Conservation (phyloP, 2,329 filamentous ascomycete genomes). For the Didymosphaeria variabile region DNA sequence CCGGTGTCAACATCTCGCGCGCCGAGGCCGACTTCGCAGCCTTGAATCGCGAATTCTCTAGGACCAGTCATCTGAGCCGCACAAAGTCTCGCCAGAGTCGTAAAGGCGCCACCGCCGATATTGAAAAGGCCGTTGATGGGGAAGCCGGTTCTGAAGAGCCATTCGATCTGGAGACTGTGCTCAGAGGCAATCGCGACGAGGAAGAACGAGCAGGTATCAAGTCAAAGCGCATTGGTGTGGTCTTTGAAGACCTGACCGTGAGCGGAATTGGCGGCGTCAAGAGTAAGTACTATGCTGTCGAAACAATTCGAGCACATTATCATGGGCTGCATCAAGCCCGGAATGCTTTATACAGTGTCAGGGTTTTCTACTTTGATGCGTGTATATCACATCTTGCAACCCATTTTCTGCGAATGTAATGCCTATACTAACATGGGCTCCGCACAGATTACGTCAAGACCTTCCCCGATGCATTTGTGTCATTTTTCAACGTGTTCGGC, state of each 20-base stretch:
- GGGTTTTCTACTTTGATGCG: slow-evolving; percentile 2
- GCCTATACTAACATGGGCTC: slow-evolving; percentile 21
- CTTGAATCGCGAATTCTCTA: slow-evolving; percentile 61
- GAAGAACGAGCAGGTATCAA: slow-evolving; percentile 81
- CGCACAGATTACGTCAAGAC: slow-evolving; percentile 56
- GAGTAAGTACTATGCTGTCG: slow-evolving; percentile 65
- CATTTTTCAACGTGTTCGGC: slow-evolving; percentile 78
- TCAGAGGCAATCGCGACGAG: slow-evolving; percentile 75
- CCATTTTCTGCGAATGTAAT: slow-evolving; percentile 22
- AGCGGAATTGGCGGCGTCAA: slow-evolving; percentile 77
- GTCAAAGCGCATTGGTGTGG: slow-evolving; percentile 75
- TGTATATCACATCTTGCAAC: slow-evolving; percentile 23
- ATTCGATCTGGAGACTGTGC: slow-evolving; percentile 79
- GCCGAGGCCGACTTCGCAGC: slow-evolving; percentile 77
- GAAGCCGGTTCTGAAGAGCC: slow-evolving; percentile 53
- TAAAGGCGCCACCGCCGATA: slow-evolving; percentile 54
- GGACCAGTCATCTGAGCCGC: slow-evolving; percentile 51
- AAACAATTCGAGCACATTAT: neutral
- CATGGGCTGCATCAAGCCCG: neutral
- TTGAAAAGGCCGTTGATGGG: slow-evolving; percentile 63
- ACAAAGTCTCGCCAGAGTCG: slow-evolving; percentile 58
- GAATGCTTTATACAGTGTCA: neutral
- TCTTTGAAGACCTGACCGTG: slow-evolving; percentile 81
- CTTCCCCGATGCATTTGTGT: slow-evolving; percentile 78
- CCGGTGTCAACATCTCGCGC: slow-evolving; percentile 67